Evolutionary conservation across 768 basidiomycete genomes (phyloP), one percentile per base, ranked within the genome.

Genomic region (Kwoniella botswanensis): DNA sequence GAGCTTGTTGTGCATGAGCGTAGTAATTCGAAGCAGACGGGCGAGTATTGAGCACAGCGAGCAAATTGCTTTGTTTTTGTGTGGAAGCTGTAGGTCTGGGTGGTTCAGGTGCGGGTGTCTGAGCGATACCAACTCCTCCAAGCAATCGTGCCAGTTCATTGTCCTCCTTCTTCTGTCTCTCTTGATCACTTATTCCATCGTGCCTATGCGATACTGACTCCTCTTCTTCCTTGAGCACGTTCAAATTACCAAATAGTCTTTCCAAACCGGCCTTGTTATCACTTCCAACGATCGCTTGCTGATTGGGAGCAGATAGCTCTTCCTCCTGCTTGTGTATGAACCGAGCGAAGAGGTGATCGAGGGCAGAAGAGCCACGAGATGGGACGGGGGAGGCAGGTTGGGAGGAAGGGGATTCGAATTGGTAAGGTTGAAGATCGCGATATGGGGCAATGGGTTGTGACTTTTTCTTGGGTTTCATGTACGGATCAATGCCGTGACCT

Each of bases 21-120:
- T 65, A 15, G 4, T 3, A 24, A 13, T 15, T 18, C 11, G 60
- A 13, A 0, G 44, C 26, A 17, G 63, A n/a, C 1, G 61, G 35
- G n/a, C 66, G 57, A 5, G 63, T 42, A 50, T 78, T 79, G 46
- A 82, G 74, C 43, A 82, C 24, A 18, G 78, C 69, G 1, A 82
- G 72, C 5, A 82, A 65, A 21, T 75, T 70, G 18, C 65, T 67
- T 17, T 66, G 63, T 50, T 75, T 77, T 52, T 73, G 74, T 17
- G 62, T 67, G 12, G 67, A 42, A 6, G 70, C 68, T 21, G 52
- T 41, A 29, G 61, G 44, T 50, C 54, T 65, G 13, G 63, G 22
- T 12, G 88, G 86, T 26, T 88, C 86, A 86, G 89, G 86, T 70
- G 89, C 90, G 44, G 92, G 88, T 15, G 88, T 85, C 79, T 92